Base-by-base conservation (phyloP, 2,329 filamentous ascomycete genomes). In the Aspergillus tamarii region DNA sequence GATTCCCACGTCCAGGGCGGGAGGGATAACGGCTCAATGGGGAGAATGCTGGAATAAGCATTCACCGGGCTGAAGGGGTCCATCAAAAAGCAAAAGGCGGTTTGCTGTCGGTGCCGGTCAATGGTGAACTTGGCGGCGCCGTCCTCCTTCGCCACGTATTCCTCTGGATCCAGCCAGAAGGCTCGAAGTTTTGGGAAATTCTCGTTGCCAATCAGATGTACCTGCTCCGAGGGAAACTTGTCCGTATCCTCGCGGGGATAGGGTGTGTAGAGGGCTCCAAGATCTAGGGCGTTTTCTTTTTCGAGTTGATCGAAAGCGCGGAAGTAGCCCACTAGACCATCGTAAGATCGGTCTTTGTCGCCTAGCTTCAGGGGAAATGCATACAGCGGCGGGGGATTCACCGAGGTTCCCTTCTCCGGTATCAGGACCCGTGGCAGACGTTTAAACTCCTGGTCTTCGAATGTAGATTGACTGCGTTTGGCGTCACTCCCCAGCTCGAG, bases 401-500 rank as follows among this genome's bases (percentile, higher is more conserved):
- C 34, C 6, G 34, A 36, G 34, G 34, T 36, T 36, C 14, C 10
- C 10, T 11, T 36, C 14, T 36, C 10, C 34, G 14, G 14, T 14
- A 10, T 36, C 14, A 36, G 34, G 10, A 7, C 11, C 14, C 14
- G 34, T 48, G 21, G 45, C n/a, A 11, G 4, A 26, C 26, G 26
- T 5, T 26, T 26, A 26, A 26, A 26, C 11, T 50, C 21, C 46
- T 50, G 46, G 21, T 50, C 46, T 14, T 12, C 46, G 12, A 26
- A 28, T 14, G 65, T 64, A 14, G 64, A 57, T 34, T 72, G 64
- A 57, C 62, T 62, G 14, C 32, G 32, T 34, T 63, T 26, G 10
- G 62, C 55, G 1, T 64, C 56, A 5, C 26, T 46, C 2, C 66
- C 66, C 1, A 78, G 63, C 59, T 79, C 76, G 0, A 78, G 63